Percentiles rank a stretch among this genome's conserved stretches.
phyloP scores from a whole-genome alignment of 2,329 filamentous ascomycete species.

The Penicillium sp. region DNA sequence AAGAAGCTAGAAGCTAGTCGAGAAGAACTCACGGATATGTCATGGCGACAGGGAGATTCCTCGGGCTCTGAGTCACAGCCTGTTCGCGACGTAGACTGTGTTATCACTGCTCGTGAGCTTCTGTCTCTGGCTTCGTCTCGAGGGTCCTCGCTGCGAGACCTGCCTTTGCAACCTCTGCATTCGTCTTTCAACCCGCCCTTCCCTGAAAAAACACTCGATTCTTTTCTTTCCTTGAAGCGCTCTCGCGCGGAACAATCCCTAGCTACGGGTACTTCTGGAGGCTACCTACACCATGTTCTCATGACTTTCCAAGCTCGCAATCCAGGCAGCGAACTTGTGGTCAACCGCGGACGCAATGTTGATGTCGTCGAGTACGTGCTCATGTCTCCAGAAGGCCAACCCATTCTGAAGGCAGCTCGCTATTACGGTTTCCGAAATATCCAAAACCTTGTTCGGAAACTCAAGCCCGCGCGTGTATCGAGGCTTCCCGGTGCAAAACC shows the following conservation, averaged over 20 bases:
- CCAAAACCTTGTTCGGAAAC: slow-evolving; percentile 84
- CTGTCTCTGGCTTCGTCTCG: slow-evolving; percentile 79
- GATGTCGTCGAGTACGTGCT: slow-evolving; percentile 84
- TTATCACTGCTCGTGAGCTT: slow-evolving; percentile 92
- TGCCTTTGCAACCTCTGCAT: slow-evolving; percentile 54
- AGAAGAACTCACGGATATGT: slow-evolving; percentile 74
- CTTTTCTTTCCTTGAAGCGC: slow-evolving; percentile 63
- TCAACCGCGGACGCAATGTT: slow-evolving; percentile 69
- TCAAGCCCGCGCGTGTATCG: slow-evolving; percentile 71
- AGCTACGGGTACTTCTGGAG: slow-evolving; percentile 71
- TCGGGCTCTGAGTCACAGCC: slow-evolving; percentile 34
- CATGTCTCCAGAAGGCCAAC: slow-evolving; percentile 46
- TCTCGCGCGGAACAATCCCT: slow-evolving; percentile 35
- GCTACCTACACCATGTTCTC: slow-evolving; percentile 78
- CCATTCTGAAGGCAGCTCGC: slow-evolving; percentile 69
- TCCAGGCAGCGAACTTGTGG: slow-evolving; percentile 62
- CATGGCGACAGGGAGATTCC: slow-evolving; percentile 49
- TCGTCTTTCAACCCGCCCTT: slow-evolving; percentile 49
- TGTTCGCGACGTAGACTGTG: slow-evolving; percentile 87
- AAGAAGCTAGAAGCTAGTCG: slow-evolving; percentile 96
- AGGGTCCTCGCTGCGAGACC: slow-evolving; percentile 62
- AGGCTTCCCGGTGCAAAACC: slow-evolving; percentile 68
- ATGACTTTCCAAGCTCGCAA: slow-evolving; percentile 62
- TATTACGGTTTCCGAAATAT: slow-evolving; percentile 99
- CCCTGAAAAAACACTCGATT: slow-evolving; percentile 60